A percentile compares a stretch with the other conserved stretches of the same genome.
Conservation (phyloP, 1,284 basidiomycete genomes). For the Anthracocystis panici-leucophaei region DNA sequence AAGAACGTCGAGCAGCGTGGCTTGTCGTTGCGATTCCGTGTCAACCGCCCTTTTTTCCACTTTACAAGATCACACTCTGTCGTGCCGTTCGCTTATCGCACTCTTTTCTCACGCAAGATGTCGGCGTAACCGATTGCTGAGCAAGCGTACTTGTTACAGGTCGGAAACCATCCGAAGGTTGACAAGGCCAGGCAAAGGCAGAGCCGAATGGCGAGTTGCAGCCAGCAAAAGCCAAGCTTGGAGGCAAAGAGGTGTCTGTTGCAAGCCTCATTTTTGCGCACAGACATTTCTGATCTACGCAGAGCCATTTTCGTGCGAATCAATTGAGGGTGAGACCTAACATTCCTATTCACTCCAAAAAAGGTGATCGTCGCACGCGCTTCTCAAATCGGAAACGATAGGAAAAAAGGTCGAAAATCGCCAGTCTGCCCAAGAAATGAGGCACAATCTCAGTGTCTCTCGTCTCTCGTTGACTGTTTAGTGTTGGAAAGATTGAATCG, state of each 20-base stretch:
- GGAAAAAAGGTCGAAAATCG: constrained; percentile 7
- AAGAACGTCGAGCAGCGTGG: not conserved
- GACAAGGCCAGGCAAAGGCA: not conserved
- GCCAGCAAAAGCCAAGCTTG: not conserved
- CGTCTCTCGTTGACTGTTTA: constrained; percentile 1
- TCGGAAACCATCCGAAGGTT: not conserved
- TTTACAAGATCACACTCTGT: too few species aligned
- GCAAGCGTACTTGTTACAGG: not conserved
- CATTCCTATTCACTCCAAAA: not conserved
- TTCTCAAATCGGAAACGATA: constrained; percentile 15
- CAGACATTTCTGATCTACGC: constrained; percentile 2
- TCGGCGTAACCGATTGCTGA: not conserved
- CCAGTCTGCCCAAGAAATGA: too few species aligned
- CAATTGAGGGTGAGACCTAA: not conserved
- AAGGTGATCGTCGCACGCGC: constrained; percentile 14
- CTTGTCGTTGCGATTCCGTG: not conserved
- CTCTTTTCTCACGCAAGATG: too few species aligned
- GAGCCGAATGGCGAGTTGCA: not conserved
- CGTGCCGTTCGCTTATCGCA: too few species aligned
- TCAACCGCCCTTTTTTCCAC: too few species aligned
- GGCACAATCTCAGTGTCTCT: constrained; percentile 11
- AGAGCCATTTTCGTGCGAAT: constrained; percentile 5
- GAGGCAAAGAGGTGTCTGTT: too few species aligned
- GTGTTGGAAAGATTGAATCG: too few species aligned
- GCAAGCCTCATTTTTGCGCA: constrained; percentile 5